Base-by-base conservation (phyloP, 768 basidiomycete species). In the Lepiota subincarnata region DNA sequence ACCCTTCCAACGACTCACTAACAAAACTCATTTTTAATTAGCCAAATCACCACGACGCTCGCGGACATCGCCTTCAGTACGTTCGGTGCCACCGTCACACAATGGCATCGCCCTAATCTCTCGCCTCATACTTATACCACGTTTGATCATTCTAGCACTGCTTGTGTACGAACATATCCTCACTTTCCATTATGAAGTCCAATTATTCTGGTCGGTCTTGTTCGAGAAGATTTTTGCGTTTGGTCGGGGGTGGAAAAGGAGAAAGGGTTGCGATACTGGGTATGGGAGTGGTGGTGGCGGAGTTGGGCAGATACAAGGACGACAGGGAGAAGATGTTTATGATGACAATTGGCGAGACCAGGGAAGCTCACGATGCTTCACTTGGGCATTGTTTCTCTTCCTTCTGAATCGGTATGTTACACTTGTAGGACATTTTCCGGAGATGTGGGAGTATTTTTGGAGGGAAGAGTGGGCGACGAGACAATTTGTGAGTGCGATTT, bases 391-490 rank as follows among this genome's bases (percentile, higher is more conserved):
- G 14, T 53, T 65, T 12, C 66, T 77, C 10, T 79, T 78, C 62
- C 69, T 73, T 49, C 28, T 70, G 22, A 78, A 74, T 51, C 74
- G 77, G 6, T 80, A 78, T 51, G 45, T 73, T 2, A 55, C 72
- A 5, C 51, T 78, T 6, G 55, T 71, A 10, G 70, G 72, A 2
- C 75, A 74, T 55, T 53, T 73, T 1, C 71, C 75, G 14, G 60
- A 73, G 26, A 59, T 70, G 4, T 35, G 66, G 2, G 66, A 72
- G 51, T 64, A 64, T n/a, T 73, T 70, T 44, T 72, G 64, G 65
- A 55, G 57, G 6, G 47, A 55, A 6, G 54, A 55, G 48, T 48
- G 57, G 3, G 47, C 50, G 4, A 63, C 18, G 6, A 39, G 66
- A 42, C 53, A 60, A n/a, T 45, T 60, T 12, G 72, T 73, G 36